These are phyloP conservation scores for Citrus sinensis DNA, from an alignment of 345 rosid genomes.

Conservation along the genomic window DNA sequence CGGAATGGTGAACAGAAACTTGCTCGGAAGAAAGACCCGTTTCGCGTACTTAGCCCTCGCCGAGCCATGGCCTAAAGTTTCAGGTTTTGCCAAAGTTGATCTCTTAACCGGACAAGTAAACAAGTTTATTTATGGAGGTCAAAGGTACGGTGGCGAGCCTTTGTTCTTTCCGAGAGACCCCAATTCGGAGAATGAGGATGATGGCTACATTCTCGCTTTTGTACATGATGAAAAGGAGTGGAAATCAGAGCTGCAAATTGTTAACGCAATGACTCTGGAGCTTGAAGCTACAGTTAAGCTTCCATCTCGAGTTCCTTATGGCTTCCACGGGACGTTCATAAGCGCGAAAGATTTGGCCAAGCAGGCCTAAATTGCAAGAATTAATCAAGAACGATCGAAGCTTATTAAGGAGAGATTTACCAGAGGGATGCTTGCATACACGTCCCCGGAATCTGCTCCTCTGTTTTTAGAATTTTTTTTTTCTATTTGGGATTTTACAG, in stretches of 20 bases:
- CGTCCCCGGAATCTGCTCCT: slow-evolving; percentile 72
- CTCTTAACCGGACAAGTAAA: slow-evolving; percentile 50
- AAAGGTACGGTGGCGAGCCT: slow-evolving; percentile 77
- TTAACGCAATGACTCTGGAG: slow-evolving; percentile 55
- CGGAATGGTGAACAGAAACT: slow-evolving; percentile 80
- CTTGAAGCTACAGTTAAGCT: slow-evolving; percentile 61
- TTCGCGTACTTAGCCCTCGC: slow-evolving; percentile 76
- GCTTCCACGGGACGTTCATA: slow-evolving; percentile 83
- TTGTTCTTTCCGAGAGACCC: slow-evolving; percentile 48
- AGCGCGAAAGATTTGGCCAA: slow-evolving; percentile 43
- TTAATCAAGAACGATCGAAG: not conserved
- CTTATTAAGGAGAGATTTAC: slow-evolving; percentile 32
- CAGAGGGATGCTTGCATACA: slow-evolving; percentile 71
- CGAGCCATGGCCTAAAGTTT: slow-evolving; percentile 91
- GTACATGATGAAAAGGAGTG: slow-evolving; percentile 76
- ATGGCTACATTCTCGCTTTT: slow-evolving; percentile 60
- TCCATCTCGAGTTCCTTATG: slow-evolving; percentile 87
- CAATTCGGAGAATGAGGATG: slow-evolving; percentile 43
- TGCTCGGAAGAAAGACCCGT: slow-evolving; percentile 67
- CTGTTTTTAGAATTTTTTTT: slow-evolving; percentile 14
- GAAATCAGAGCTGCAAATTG: slow-evolving; percentile 76
- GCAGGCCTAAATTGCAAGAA: slow-evolving; percentile 28
- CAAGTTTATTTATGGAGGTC: slow-evolving; percentile 58
- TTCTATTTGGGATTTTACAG: slow-evolving; percentile 19
- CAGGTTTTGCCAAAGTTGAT: slow-evolving; percentile 79